Conservation (phyloP, 345 rosid genomes). For the Salix caprea region DNA sequence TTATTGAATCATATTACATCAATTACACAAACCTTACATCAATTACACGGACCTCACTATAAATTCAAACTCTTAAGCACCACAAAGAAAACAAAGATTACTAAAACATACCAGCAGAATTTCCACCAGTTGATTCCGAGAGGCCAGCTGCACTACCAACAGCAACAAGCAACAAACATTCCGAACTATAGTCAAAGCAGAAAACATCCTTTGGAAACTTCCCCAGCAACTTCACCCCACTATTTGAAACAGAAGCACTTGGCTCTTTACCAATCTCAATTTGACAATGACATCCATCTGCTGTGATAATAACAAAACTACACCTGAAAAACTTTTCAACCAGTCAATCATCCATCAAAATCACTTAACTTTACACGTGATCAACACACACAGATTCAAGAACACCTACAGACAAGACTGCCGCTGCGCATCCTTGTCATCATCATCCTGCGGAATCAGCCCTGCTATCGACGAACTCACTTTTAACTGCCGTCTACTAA, state of each 20-base stretch:
- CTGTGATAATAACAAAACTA: slow-evolving; percentile 54
- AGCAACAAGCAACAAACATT: slow-evolving; percentile 53
- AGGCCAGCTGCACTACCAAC: slow-evolving; percentile 47
- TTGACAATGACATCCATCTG: slow-evolving; percentile 67
- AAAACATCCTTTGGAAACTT: slow-evolving; percentile 60
- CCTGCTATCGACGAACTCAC: slow-evolving; percentile 60
- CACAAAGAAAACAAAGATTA: slow-evolving; percentile 10
- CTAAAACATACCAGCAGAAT: slow-evolving; percentile 60
- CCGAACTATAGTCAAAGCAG: slow-evolving; percentile 69
- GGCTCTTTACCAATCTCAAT: slow-evolving; percentile 70
- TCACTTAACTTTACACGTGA: not conserved
- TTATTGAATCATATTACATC: not conserved
- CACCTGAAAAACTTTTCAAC: slow-evolving; percentile 51
- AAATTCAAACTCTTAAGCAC: not conserved
- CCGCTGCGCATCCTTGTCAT: slow-evolving; percentile 35
- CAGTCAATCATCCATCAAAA: slow-evolving; percentile 12
- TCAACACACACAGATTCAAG: not conserved
- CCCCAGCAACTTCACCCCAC: slow-evolving; percentile 36
- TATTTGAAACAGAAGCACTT: slow-evolving; percentile 48
- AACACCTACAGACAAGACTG: slow-evolving; percentile 65
- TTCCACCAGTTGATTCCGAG: slow-evolving; percentile 34
- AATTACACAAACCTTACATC: not conserved
- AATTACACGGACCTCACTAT: not conserved
- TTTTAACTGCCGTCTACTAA: slow-evolving; percentile 54
- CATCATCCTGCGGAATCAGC: slow-evolving; percentile 51